A percentile compares a stretch with the other conserved stretches of the same genome.
phyloP scores from a whole-genome alignment of 139 green algal species.

The Chlamydomonas sphaeroides region DNA sequence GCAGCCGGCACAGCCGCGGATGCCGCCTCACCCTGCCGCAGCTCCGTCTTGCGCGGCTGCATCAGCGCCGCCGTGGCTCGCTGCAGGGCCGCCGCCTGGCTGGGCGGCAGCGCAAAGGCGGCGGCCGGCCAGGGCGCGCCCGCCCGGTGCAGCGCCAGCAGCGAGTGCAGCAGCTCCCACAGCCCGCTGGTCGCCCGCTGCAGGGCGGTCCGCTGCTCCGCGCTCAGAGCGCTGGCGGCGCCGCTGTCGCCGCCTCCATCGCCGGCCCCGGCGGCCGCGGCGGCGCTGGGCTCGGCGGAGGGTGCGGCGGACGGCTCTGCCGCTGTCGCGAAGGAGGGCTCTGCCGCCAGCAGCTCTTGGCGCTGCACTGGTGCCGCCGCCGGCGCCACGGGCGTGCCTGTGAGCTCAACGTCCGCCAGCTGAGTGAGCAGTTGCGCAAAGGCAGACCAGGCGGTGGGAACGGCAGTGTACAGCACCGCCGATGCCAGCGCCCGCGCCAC shows the following conservation, averaged over 20 bases:
- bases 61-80: background rate
- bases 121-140: slow-evolving; percentile 1
- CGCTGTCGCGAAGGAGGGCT: background rate
- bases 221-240: background rate
- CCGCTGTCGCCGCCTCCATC: background rate
- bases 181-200: background rate
- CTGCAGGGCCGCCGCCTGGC: background rate
- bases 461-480: slow-evolving; percentile 1
- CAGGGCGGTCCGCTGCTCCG: slow-evolving; percentile 3
- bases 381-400: background rate
- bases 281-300: background rate
- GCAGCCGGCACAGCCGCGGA: background rate
- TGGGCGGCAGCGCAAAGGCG: slow-evolving; percentile 2
- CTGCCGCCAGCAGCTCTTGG: background rate
- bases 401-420: slow-evolving; percentile 1
- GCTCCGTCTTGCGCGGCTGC: background rate
- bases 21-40: background rate
- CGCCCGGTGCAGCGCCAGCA: slow-evolving; percentile 10
- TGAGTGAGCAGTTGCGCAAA: slow-evolving; percentile 2
- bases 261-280: background rate
- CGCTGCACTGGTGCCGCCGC: background rate
- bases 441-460: slow-evolving; percentile 13
- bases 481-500: slow-evolving; percentile 17
- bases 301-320: background rate
- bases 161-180: slow-evolving; percentile 31